Base-by-base conservation (phyloP, 768 basidiomycete species). In the Saitozyma podzolica region DNA sequence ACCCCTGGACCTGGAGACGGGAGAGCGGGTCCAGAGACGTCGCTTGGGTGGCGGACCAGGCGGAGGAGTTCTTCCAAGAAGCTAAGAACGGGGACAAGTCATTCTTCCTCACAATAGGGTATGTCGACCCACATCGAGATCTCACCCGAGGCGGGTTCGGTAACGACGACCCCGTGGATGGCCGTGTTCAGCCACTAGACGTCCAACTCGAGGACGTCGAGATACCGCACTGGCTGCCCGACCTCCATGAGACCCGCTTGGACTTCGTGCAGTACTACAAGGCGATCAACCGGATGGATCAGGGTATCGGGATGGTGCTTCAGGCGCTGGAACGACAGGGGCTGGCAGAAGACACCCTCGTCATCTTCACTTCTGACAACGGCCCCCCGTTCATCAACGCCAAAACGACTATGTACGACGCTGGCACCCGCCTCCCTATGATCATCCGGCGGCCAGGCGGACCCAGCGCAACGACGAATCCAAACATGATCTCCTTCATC, bases 361-460 rank as follows among this genome's bases (percentile, higher is more conserved):
- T 68, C 20, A 59, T 68, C 43, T 41, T 68, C 52, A 61, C 60
- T 13, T 43, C 40, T n/a, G 67, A 68, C 57, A 68, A 68, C 52
- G 67, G 67, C 2, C 63, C 67, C 11, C 67, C 67, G n/a, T 68
- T 68, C 58, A 59, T 68, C 52, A 68, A 68, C 45, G 59, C 67
- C 55, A 68, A 68, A 45, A 68, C 67, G n/a, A 68, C 67, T 17
- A 45, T 68, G n/a, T 68, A 59, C 41, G 67, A 68, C 45, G 57
- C 67, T n/a, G 67, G 67, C 10, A 65, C 63, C 20, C 59, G 67
- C 50, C 54, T 68, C 9, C 67, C 67, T 1, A 62, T 68, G 14
- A 59, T 68, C 29, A 56, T 68, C 19, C 54, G 63, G n/a, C 42
- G 49, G n/a, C 67, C 67, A 10, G 52, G 56, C 37, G 40, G 60